Base-by-base conservation (phyloP, 106 monocot species). In the Allium sativum region DNA sequence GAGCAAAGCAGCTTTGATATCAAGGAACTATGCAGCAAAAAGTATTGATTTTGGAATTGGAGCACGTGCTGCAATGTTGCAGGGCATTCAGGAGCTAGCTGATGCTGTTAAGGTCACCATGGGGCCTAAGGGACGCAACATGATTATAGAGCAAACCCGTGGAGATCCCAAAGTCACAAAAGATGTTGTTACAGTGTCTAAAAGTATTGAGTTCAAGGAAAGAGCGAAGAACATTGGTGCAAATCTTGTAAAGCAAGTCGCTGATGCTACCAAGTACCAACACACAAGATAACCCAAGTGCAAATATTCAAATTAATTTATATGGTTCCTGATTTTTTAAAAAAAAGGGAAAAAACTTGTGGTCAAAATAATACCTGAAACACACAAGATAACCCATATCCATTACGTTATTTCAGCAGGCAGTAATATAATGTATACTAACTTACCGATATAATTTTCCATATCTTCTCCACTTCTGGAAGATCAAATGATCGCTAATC, bases 151-250 rank as follows among this genome's bases (percentile, higher is more conserved):
- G 69, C 76, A 61, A 65, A 76, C 56, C n/a, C 63, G 42, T 12
- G 72, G 72, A 64, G 73, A 65, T 65, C 80, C 85, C 55, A 79
- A 78, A n/a, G n/a, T 90, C 40, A 90, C 90, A 42, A 90, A 90
- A 76, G 90, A 90, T 76, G 90, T 85, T 41, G 90, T 90, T 7
- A 78, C 86, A 9, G 73, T n/a, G n/a, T 84, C 90, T 18, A 82
- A 79, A 70, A 90, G 79, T 52, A 77, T 90, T 8, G 82, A 90
- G 58, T 86, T 90, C 59, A 73, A 76, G 67, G 86, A n/a, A n/a
- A 86, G 78, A 62, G 63, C 70, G 9, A 90, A 86, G 62, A 90
- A 86, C 80, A 55, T 82, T 51, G 87, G 87, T 48, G 84, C 84
- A 43, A 76, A 58, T 62, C 76, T 83, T 72, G 72, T 83, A 22